Base-by-base conservation (phyloP, 352 stramenopile species). In the Globisporangium rhizosaccharum region DNA sequence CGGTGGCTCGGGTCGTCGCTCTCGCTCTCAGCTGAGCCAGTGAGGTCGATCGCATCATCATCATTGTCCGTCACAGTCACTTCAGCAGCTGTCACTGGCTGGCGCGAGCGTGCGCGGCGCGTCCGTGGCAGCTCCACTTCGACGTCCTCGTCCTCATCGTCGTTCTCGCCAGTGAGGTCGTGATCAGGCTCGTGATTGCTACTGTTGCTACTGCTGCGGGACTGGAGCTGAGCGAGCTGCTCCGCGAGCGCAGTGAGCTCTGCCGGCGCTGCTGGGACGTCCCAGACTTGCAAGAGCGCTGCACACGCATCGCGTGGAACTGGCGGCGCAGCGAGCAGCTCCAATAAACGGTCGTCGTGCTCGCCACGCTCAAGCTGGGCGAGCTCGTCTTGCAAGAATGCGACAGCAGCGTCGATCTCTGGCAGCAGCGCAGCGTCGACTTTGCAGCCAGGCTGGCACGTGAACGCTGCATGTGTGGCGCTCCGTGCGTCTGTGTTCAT, bases 351-450 rank as follows among this genome's bases (percentile, higher is more conserved):
- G 2, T 60, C 42, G 39, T 88, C 79, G 36, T 67, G 74, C 33
- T 68, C 58, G 6, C 75, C 75, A 2, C 67, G 59, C 12, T 67
- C 61, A 14, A 89, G 65, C 56, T 76, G 69, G 20, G 56, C 56
- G 18, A 91, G 67, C 48, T 91, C 75, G 10, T 71, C 62, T 52
- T 78, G 72, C 23, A 91, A 62, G 53, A 73, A 80, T 46, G 75
- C 61, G 46, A 89, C 78, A 26, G 79, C 77, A 18, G 77, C 75
- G 51, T 85, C 70, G 12, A 91, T 59, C 66, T 84, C 68, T 33
- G 79, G 71, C 44, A 86, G 63, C 42, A 79, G 63, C 37, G 62
- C 61, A 47, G 62, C 59, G 53, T 60, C 54, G 20, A 56, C 26
- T 25, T n/a, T 30, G 41, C 36, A 33, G 23, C 61, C 61, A 4